Evolutionary conservation across 192 early-diverging fungal genomes (phyloP), one percentile per base, ranked within the genome.

Genomic region (Coemansia sp.): DNA sequence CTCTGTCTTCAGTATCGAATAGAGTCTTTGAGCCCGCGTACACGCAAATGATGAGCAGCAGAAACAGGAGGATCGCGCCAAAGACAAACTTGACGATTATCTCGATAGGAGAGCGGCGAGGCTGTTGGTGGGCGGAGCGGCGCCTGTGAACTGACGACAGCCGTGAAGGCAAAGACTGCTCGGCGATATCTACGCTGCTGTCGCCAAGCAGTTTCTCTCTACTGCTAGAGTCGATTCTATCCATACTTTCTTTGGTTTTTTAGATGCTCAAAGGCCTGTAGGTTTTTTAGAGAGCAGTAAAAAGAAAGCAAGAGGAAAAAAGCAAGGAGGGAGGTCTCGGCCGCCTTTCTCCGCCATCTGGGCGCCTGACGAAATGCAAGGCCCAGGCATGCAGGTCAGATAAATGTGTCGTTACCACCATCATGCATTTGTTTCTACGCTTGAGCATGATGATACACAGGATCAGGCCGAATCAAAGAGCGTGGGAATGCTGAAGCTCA

Each of bases 1-100:
- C 16, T 3, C n/a, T 20, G 20, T 7, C 24, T 5, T 24, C 23
- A 10, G 35, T 35, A 24, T 67, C 55, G 20, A 63, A 46, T 16
- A 63, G 36, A 9, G 55, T 63, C 24, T 62, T 70, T 37, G 61
- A 70, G 42, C 38, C 61, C 8, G 31, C 53, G 31, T 63, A 63
- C 31, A 40, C 48, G 40, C 51, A 57, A n/a, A 70, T 13, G 16
- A 70, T 36, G 14, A 21, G 34, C 1, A 70, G 55, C 7, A 62
- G 21, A n/a, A 70, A 39, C 8, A 62, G 16, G 7, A 33, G 43
- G 4, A 70, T 26, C 9, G 34, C 9, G 1, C 34, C 50, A 62
- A 63, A 63, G 18, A 55, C 51, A 5, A 24, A 1, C 35, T 70
- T 62, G 61, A 63, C 68, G 11, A 21, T 35, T 23, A 18, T 34